phyloP scores from a whole-genome alignment of 495 filamentous ascomycete species.

The Melanomma pulvis-pyrius region DNA sequence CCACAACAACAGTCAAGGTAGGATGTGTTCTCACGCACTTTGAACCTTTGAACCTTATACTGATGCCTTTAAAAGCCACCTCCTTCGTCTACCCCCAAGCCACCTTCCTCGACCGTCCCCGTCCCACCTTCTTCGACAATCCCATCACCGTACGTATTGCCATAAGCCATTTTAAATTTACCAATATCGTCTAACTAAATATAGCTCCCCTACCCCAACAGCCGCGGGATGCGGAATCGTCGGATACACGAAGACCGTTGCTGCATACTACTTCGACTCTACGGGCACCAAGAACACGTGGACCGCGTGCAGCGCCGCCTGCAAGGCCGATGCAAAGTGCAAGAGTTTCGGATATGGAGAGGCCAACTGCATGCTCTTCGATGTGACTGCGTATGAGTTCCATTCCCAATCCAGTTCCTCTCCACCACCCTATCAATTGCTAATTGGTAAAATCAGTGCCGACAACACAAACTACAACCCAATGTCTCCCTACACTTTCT shows the following conservation, averaged over 20 bases:
- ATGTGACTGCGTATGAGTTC: constrained; percentile 21
- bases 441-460: constrained; percentile 5
- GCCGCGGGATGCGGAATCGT: constrained; percentile 24
- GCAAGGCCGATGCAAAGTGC: constrained; percentile 34
- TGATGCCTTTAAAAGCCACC: neutral
- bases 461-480: constrained; percentile 35
- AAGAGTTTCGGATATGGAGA: constrained; percentile 35
- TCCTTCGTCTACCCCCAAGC: constrained; percentile 11
- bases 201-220: constrained; percentile 3
- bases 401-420: neutral
- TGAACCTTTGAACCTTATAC: neutral
- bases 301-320: constrained; percentile 25
- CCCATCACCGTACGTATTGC: constrained; percentile 15
- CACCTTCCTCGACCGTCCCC: constrained; percentile 1
- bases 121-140: constrained; percentile 3
- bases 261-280: constrained; percentile 36
- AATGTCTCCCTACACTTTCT: constrained; percentile 37
- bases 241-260: constrained; percentile 29
- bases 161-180: too few relatives aligned
- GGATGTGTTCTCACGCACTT: neutral
- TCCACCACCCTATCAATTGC: neutral
- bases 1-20: neutral
- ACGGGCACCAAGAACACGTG: constrained; percentile 35
- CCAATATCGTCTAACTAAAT: too few relatives aligned
- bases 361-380: constrained; percentile 36